Base-by-base conservation (phyloP, 2,329 filamentous ascomycete species). In the Fusarium luffae region DNA sequence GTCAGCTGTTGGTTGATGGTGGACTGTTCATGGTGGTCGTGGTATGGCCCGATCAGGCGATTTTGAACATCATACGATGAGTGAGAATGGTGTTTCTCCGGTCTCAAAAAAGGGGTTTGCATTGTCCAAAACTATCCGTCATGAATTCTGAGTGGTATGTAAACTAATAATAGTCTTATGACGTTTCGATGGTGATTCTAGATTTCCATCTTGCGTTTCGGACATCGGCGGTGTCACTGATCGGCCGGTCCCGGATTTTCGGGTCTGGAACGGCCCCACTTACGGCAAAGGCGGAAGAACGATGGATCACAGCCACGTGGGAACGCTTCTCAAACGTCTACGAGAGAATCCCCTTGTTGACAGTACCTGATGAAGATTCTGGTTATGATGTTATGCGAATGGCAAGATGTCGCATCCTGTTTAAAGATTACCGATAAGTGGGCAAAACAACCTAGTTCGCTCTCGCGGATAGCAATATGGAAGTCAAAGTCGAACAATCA, bases 21-120 rank as follows among this genome's bases (percentile, higher is more conserved):
- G 67, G 67, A 70, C 63, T 70, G 68, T 70, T 52, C 25, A 42
- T 18, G 64, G 34, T 43, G 42, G 55, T 54, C 55, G 46, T 68
- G 64, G 64, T 68, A 37, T 42, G 47, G 41, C 41, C 10, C 44
- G 60, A 69, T 70, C 68, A 69, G 68, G 59, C 62, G 68, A 70
- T 70, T 71, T n/a, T 55, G 11, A 50, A 4, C 47, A 70, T 71
- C 68, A 54, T 71, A 71, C 61, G 68, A 71, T 70, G 46, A 7
- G 12, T 43, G 42, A 50, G 51, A 59, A 54, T 66, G 28, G 40
- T 44, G 54, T 55, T 68, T 70, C 54, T 70, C 66, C 52, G 66
- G 50, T 16, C 46, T 44, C 14, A 23, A 46, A 46, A 9, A 60
- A 56, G 43, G 44, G 59, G 42, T 28, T 14, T 12, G 14, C n/a